Base-by-base conservation (phyloP, 352 stramenopile genomes). In the Elongisporangium anandrum region DNA sequence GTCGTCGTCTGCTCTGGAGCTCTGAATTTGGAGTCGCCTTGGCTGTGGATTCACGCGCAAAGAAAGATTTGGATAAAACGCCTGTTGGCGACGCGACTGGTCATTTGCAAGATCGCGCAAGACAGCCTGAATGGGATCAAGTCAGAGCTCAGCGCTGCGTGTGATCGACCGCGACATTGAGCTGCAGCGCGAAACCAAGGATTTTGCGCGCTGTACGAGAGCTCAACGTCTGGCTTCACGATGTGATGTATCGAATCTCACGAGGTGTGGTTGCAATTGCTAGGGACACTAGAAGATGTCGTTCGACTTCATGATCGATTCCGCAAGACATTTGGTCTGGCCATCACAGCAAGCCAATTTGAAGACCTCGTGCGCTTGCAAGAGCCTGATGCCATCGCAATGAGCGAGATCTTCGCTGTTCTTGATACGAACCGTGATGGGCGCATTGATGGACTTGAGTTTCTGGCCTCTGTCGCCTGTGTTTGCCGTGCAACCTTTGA, bases 401-500 rank as follows among this genome's bases (percentile, higher is more conserved):
- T 81, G 47, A 79, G 86, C 34, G 78, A 92, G 29, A 73, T 92
- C 49, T 95, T 95, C 57, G 63, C 68, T n/a, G 77, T 85, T 17
- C 62, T 95, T 23, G 85, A 94, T 60, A 54, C 68, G 26, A 92
- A 92, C 59, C 66, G 66, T 24, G 84, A 93, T 50, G 84, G 84
- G 12, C 81, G 85, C 20, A 87, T 95, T 57, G 85, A 93, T 58
- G 84, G 85, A 2, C 70, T 93, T 47, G 84, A 94, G 59, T 86
- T 95, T 23, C 61, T 95, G 23, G 80, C 78, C 3, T 78, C 81
- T 19, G 63, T 93, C n/a, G 66, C 74, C 0, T 90, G 84, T 54
- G 77, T 93, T 0, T 91, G 77, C 22, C 81, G 80, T 23, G 81
- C 77, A 1, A 77, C 69, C 15, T 95, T 95, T 59, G 84, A 95